Conservation (phyloP, 129 eudicot species). For the Flaveria linearis region DNA sequence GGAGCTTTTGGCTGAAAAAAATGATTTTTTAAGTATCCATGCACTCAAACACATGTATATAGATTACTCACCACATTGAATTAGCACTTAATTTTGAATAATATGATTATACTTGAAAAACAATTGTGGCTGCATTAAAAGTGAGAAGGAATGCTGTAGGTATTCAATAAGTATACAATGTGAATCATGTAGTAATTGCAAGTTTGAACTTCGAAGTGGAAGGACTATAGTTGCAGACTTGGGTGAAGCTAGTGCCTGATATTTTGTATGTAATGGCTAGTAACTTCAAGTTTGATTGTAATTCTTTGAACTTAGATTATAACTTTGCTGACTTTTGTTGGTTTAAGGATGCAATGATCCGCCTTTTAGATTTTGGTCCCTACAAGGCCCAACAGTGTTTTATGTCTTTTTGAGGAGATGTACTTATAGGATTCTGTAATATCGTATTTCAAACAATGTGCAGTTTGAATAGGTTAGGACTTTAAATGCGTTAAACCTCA, state of each 20-base stretch:
- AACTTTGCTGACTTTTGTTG: background rate
- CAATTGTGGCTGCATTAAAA: background rate
- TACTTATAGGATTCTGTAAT: background rate
- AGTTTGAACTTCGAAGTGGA: background rate
- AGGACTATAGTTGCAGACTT: background rate
- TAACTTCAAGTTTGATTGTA: background rate
- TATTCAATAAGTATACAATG: too few relatives aligned
- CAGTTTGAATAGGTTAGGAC: background rate
- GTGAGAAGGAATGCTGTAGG: background rate
- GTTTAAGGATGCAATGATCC: too few relatives aligned
- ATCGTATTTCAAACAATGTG: background rate
- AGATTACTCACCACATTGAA: background rate
- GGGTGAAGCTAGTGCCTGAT: background rate
- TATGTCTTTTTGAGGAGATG: background rate
- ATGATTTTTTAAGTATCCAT: background rate
- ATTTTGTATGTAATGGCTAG: background rate
- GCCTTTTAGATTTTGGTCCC: too few relatives aligned
- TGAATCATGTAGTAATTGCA: background rate
- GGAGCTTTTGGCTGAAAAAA: background rate
- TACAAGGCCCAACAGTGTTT: background rate
- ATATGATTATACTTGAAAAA: background rate
- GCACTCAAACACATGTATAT: background rate
- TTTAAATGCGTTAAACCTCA: background rate
- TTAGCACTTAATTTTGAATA: too few relatives aligned
- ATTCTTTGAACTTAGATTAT: background rate